Evolutionary conservation across 106 monocot species (phyloP).

Genomic region (Platanthera zijinensis): DNA sequence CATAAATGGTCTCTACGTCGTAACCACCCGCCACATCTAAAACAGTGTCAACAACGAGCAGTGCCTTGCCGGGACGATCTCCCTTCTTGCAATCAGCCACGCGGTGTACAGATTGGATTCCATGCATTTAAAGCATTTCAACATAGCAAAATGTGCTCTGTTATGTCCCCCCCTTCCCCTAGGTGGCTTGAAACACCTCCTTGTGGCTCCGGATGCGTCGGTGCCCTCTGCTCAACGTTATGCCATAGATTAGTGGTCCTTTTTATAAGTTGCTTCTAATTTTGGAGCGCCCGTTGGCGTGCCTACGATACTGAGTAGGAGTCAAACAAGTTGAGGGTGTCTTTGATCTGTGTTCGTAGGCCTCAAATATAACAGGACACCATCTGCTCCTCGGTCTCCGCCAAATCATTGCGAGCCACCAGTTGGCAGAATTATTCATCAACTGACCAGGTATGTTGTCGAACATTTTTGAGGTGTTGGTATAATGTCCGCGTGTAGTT

Average conservation of each 20-base stretch:
- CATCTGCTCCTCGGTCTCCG: background rate
- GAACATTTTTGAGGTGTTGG: conserved; percentile 2
- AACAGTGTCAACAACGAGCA: too few relatives aligned
- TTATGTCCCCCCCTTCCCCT: background rate
- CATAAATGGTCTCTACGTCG: too few relatives aligned
- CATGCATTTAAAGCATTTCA: conserved; percentile 3
- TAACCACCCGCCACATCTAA: too few relatives aligned
- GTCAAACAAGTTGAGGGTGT: conserved; percentile 3
- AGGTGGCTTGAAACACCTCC: background rate
- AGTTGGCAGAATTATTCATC: conserved; percentile 16
- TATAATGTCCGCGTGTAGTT: conserved; percentile 3
- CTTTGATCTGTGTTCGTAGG: background rate
- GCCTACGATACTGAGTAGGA: background rate
- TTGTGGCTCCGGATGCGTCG: background rate
- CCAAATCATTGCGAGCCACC: background rate
- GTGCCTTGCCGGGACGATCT: background rate
- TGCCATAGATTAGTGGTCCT: background rate
- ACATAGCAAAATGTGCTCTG: background rate
- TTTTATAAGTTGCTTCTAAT: background rate
- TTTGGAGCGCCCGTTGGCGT: background rate
- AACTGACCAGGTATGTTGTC: background rate
- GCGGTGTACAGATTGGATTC: background rate
- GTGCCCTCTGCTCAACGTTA: too few relatives aligned
- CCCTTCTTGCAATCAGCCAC: conserved; percentile 2
- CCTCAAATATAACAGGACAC: conserved; percentile 1